Conservation (phyloP, 306 rosid species). For the Sicyos edulis region DNA sequence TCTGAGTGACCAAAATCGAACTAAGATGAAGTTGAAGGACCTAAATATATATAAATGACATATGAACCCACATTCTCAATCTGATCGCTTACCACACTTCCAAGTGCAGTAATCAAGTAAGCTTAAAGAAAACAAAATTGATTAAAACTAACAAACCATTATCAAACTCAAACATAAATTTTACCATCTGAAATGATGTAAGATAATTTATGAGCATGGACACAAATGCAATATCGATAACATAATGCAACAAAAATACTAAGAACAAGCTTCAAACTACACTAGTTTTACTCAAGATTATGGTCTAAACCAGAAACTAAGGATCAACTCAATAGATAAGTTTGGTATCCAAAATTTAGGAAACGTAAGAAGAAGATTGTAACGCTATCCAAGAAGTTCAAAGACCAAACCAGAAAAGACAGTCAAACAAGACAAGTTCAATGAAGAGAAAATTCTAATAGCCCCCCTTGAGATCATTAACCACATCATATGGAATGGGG, state of each 20-base stretch:
- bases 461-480: constrained; percentile 91
- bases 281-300: background rate
- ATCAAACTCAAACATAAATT: no score
- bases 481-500: constrained; percentile 93
- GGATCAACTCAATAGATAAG: background rate
- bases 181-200: no score
- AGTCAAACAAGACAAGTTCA: background rate
- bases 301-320: background rate
- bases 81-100: no score
- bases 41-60: no score
- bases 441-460: constrained; percentile 38
- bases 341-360: constrained; percentile 12
- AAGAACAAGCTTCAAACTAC: constrained; percentile 4
- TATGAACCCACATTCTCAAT: no score
- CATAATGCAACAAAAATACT: background rate
- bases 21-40: no score
- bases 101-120: no score
- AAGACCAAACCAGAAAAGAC: constrained; percentile 11
- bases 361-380: background rate
- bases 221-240: background rate
- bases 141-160: no score
- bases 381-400: background rate
- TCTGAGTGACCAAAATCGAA: no score
- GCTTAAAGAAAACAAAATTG: no score
- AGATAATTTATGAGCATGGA: no score